Evolutionary conservation across 345 rosid genomes (phyloP).

Genomic region (Syzygium aromaticum): DNA sequence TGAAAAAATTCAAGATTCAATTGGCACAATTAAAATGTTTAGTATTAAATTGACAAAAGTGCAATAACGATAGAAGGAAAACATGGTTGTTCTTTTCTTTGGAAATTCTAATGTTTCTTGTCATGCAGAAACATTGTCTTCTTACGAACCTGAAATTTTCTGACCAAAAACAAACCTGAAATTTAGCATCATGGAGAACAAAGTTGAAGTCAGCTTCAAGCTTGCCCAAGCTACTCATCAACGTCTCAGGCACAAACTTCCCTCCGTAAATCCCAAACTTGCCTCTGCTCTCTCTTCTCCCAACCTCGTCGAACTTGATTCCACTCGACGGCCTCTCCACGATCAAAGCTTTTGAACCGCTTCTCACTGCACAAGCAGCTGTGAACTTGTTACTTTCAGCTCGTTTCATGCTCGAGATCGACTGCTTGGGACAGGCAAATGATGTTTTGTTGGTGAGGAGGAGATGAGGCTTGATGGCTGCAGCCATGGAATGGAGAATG

Average conservation of each 20-base stretch:
- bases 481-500: background rate
- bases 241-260: constrained; percentile 66
- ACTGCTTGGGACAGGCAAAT: background rate
- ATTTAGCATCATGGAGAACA: constrained; percentile 31
- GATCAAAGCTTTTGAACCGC: background rate
- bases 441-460: background rate
- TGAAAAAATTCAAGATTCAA: too few species aligned
- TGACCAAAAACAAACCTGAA: constrained; percentile 44
- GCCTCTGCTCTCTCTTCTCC: constrained; percentile 8
- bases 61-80: too few species aligned
- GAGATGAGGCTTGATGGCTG: background rate
- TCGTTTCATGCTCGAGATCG: background rate
- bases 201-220: constrained; percentile 55
- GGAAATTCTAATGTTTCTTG: too few species aligned
- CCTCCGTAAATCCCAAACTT: constrained; percentile 77
- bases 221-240: constrained; percentile 31
- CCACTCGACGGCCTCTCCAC: background rate
- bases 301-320: background rate
- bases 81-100: too few species aligned
- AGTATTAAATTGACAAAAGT: too few species aligned
- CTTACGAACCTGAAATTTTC: too few species aligned
- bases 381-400: background rate
- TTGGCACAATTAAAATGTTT: too few species aligned
- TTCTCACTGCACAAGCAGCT: background rate
- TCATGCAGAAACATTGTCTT: background rate